Base-by-base conservation (phyloP, 495 filamentous ascomycete genomes). In the Hypoxylon fragiforme region DNA sequence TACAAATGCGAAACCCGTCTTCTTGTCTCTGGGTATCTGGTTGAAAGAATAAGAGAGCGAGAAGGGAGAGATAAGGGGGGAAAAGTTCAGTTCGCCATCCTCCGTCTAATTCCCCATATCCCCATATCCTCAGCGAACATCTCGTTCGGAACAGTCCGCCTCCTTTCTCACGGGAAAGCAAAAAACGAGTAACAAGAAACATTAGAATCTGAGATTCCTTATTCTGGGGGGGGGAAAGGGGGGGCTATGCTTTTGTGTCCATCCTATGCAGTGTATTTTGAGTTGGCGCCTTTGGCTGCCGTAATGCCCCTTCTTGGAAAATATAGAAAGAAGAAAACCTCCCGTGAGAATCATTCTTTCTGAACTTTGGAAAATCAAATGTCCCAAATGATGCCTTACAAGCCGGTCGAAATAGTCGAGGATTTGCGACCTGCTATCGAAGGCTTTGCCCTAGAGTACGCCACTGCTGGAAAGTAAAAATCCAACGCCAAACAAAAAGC, bases 401-500 rank as follows among this genome's bases (percentile, higher is more conserved):
- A 45, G 43, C 48, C 50, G 34, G 44, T 54, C 45, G 30, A 57
- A 31, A 28, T 18, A 28, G 39, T 49, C 44, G 40, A 35, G 34
- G 15, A 24, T 52, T 46, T 44, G 32, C 44, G 31, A 24, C 32
- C 31, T 6, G 35, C 18, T 5, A 22, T 36, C 14, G 18, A 37
- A 39, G 49, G 36, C 38, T 42, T 39, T 14, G 31, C 48, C 45
- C 7, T 32, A 11, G 14, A 16, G 41, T 39, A 56, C 46, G 52
- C 18, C 30, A 26, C 26, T 36, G 44, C 39, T 36, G 19, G 32
- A 38, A 45, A 42, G 9, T 50, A 54, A 42, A 53, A 32, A 66
- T 68, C 64, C 64, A 68, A 70, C 67, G 62, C 67, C 67, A 50
- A n/a, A n/a, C n/a, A n/a, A n/a, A 48, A 44, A 50, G 64, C 66